phyloP scores from a whole-genome alignment of 805 yeast genomes.

The Metschnikowia matae region DNA sequence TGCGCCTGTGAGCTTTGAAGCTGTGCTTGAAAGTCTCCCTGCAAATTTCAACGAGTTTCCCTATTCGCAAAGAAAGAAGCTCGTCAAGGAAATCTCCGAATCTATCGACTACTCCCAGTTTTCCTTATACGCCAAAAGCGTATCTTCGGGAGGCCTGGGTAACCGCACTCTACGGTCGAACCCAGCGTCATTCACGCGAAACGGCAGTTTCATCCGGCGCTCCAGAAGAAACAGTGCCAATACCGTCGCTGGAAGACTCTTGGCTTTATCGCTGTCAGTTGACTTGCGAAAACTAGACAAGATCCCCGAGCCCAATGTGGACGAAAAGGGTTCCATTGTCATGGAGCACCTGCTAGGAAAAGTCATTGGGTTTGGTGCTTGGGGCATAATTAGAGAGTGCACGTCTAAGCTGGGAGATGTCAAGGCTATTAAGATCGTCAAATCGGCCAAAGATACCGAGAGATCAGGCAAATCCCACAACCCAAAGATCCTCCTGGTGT shows the following conservation, averaged over 20 bases:
- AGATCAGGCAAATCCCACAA: conserved; percentile 27
- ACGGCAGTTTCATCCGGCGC: conserved; percentile 29
- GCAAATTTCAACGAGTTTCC: conserved; percentile 52
- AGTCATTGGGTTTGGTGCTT: conserved; percentile 83
- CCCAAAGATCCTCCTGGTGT: conserved; percentile 51
- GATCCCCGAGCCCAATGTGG: conserved; percentile 37
- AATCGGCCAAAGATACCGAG: conserved; percentile 25
- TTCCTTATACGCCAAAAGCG: conserved; percentile 37
- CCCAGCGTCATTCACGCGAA: conserved; percentile 13
- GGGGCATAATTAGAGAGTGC: conserved; percentile 82
- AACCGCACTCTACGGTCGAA: conserved; percentile 18
- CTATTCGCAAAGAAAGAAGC: conserved; percentile 55
- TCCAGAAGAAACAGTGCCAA: conserved; percentile 30
- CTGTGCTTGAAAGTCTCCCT: conserved; percentile 31
- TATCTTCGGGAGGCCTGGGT: conserved; percentile 22
- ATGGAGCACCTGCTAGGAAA: conserved; percentile 63
- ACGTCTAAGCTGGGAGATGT: conserved; percentile 28
- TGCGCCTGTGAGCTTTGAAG: conserved; percentile 37
- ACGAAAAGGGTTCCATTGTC: conserved; percentile 67
- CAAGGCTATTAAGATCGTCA: conserved; percentile 61
- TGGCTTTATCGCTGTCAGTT: conserved; percentile 35
- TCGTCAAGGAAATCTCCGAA: conserved; percentile 34
- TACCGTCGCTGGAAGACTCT: conserved; percentile 39
- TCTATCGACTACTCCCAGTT: conserved; percentile 43
- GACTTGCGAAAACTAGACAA: conserved; percentile 28